Base-by-base conservation (phyloP, 139 green algal species). In the Chlamydomonas urium region DNA sequence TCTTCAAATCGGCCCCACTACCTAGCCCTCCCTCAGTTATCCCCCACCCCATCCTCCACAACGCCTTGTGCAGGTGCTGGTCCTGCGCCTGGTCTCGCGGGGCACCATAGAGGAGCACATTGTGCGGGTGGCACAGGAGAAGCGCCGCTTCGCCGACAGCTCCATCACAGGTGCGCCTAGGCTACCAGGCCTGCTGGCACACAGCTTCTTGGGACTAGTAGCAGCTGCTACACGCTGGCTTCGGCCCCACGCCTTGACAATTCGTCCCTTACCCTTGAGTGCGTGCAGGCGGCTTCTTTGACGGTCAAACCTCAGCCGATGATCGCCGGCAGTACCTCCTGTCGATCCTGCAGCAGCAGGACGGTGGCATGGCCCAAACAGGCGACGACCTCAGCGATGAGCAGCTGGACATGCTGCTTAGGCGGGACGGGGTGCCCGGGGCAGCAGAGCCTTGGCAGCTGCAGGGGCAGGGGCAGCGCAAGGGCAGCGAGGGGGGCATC, bases 241-340 rank as follows among this genome's bases (percentile, higher is more conserved):
- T 21, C 10, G n/a, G n/a, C n/a, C n/a, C n/a, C n/a, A n/a, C n/a
- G n/a, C n/a, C n/a, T n/a, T n/a, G n/a, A n/a, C n/a, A n/a, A n/a
- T n/a, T n/a, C n/a, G n/a, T n/a, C n/a, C n/a, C n/a, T n/a, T n/a
- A n/a, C n/a, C n/a, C n/a, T n/a, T n/a, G n/a, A n/a, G n/a, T n/a
- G n/a, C n/a, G n/a, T 62, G 8, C 82, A 90, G 90, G 90, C 32
- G 90, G 90, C 6, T 92, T 94, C 72, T 96, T 96, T 75, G 91
- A 96, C 65, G 81, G 83, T 42, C 78, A 86, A 42, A 96, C 90
- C 5, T 86, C 76, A 8, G 66, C 79, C 26, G 86, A 91, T 31
- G 81, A 91, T 48, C 80, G 90, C 38, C 79, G 86, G 28, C 29
- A 84, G 42, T 93, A 90, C 71, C 79, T 96, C 38, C 75, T 96